Evolutionary conservation across 495 filamentous ascomycete genomes (phyloP).

Genomic region (Collariella sp.): DNA sequence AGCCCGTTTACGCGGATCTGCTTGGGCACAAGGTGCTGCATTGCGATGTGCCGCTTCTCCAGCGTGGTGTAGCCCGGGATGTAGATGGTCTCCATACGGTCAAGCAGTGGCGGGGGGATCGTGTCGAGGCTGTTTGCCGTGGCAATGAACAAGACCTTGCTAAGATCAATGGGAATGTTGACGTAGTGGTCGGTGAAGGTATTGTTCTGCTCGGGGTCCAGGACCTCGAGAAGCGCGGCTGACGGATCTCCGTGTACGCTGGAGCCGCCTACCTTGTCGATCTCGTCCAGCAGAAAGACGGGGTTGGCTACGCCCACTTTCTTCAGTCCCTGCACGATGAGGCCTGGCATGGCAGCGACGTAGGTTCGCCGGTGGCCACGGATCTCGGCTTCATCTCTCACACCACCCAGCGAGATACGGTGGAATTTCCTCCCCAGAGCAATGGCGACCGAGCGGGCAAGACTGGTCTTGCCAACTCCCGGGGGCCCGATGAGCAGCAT

Average conservation of each 20-base stretch:
- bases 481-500: conserved; percentile 89
- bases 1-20: conserved; percentile 78
- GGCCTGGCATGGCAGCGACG: conserved; percentile 95
- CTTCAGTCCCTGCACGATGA: conserved; percentile 89
- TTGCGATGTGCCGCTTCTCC: conserved; percentile 96
- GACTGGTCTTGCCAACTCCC: conserved; percentile 90
- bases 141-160: conserved; percentile 97
- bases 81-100: conserved; percentile 92
- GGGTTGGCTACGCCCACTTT: conserved; percentile 96
- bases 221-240: conserved; percentile 97
- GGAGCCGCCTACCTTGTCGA: conserved; percentile 90
- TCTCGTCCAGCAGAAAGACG: conserved; percentile 94
- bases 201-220: conserved; percentile 97
- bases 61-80: conserved; percentile 93
- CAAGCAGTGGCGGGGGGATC: conserved; percentile 87
- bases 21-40: conserved; percentile 88
- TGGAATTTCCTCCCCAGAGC: conserved; percentile 94
- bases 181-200: conserved; percentile 95
- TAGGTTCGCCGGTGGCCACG: conserved; percentile 93
- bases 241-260: conserved; percentile 95
- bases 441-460: conserved; percentile 88
- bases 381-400: conserved; percentile 95
- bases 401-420: conserved; percentile 91
- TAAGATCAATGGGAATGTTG: conserved; percentile 90
- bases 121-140: conserved; percentile 95